Base-by-base conservation (phyloP, 1,139 yeast species). In the Scheffersomyces parashehatae region DNA sequence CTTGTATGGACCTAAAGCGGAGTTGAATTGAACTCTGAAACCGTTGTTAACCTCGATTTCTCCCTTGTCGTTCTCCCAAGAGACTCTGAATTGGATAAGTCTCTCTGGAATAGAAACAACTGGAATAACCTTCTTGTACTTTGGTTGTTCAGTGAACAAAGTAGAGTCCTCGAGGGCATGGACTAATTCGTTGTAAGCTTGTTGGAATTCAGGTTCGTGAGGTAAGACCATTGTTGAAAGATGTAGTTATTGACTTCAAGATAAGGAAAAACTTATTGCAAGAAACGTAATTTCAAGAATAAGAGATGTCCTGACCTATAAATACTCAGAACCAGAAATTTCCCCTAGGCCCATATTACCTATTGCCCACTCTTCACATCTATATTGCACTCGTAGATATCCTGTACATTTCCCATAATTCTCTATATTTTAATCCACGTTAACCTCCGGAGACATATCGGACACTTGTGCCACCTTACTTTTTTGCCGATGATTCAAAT, bases 1-100 rank as follows among this genome's bases (percentile, higher is more conserved):
- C 79, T 93, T 93, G 88, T 88, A 93, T 59, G 99, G 99, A 68
- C 99, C 99, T 58, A 93, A 81, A 47, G 97, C 96, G 45, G 97
- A 89, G 84, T 90, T 93, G 82, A 88, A 93, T 77, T 93, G 99
- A 52, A 93, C 98, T 77, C 99, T 84, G 88, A 80, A 93, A 68
- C 98, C 99, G 59, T 90, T 83, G 83, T 95, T 93, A 55, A 91
- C 96, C 75, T 90, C 95, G 65, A 88, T 77, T 62, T 81, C 85
- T 58, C 96, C 96, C 60, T 83, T 76, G 77, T 91, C 99, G 65
- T 91, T 89, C 77, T 93, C 97, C 99, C 99, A 93, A 44, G 87
- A 80, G 47, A 93, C 98, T 77, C 98, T 85, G 85, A 93, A 93
- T 70, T 90, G 97, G 65, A 93, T 82, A 60, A 90, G 77, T 76